These are phyloP conservation scores for Thelephora ganbajun DNA, from an alignment of 768 basidiomycete genomes.

Conservation along the genomic window DNA sequence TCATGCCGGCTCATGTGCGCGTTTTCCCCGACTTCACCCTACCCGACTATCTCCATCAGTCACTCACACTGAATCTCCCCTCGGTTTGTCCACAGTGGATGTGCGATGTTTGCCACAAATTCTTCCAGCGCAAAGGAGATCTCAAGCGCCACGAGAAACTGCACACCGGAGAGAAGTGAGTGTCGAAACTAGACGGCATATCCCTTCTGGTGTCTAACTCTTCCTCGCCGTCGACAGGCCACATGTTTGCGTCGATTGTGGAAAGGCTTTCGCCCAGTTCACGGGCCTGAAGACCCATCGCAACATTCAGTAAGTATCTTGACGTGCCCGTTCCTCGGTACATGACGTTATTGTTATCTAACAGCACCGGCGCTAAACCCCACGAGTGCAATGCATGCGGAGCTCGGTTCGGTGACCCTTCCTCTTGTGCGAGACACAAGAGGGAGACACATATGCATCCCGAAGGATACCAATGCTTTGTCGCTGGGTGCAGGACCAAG, in stretches of 20 bases:
- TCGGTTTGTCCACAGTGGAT: neutral
- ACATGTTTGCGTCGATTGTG: constrained; percentile 35
- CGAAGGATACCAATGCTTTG: constrained; percentile 10
- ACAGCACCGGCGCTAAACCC: constrained; percentile 39
- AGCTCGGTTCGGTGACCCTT: constrained; percentile 52
- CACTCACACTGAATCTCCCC: neutral
- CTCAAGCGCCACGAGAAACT: constrained; percentile 38
- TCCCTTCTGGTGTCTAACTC: neutral
- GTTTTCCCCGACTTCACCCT: neutral
- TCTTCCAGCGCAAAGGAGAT: constrained; percentile 45
- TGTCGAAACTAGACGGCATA: neutral
- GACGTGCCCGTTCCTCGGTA: neutral
- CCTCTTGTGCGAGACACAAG: constrained; percentile 51
- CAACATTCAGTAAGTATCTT: constrained; percentile 47
- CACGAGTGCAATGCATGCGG: constrained; percentile 37
- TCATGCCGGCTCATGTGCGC: neutral
- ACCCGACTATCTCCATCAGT: neutral
- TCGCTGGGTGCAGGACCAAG: constrained; percentile 32
- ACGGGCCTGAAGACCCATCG: constrained; percentile 48
- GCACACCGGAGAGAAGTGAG: constrained; percentile 39
- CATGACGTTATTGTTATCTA: neutral
- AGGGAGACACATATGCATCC: constrained; percentile 37
- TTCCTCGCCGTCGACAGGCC: constrained; percentile 24
- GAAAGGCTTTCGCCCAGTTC: constrained; percentile 41
- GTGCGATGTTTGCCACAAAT: constrained; percentile 24